These are phyloP conservation scores for Infundibulicybe gibba DNA, from an alignment of 768 basidiomycete species.

Conservation along the genomic window DNA sequence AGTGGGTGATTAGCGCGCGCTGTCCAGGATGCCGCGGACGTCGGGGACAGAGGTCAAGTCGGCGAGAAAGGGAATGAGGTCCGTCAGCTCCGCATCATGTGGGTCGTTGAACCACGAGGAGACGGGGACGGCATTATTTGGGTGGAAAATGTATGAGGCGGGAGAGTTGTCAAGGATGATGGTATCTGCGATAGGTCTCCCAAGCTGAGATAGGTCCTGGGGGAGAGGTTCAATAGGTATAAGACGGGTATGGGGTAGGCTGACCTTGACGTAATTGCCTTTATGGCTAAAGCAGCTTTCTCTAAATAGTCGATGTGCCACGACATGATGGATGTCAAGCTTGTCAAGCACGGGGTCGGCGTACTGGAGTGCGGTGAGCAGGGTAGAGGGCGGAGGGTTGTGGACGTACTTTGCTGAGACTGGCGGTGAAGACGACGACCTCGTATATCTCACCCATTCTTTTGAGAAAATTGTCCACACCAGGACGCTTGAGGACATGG, in stretches of 20 bases:
- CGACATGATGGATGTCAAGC: slow-evolving; percentile 87
- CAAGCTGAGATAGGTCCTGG: slow-evolving; percentile 94
- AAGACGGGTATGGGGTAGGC: slow-evolving; percentile 7
- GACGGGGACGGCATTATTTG: slow-evolving; percentile 97
- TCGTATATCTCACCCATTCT: slow-evolving; percentile 99
- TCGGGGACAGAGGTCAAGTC: slow-evolving; percentile 85
- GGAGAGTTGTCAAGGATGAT: slow-evolving; percentile 99
- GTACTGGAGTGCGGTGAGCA: slow-evolving; percentile 52
- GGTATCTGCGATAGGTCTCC: slow-evolving; percentile 87
- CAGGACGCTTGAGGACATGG: slow-evolving; percentile 97
- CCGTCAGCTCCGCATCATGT: slow-evolving; percentile 95
- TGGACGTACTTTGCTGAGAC: slow-evolving; percentile 82
- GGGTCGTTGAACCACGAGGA: slow-evolving; percentile 99
- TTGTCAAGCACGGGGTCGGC: slow-evolving; percentile 98
- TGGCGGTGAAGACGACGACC: slow-evolving; percentile 96
- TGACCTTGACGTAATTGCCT: slow-evolving; percentile 98
- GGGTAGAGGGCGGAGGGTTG: neutral
- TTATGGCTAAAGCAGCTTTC: slow-evolving; percentile 99
- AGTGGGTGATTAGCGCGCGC: slow-evolving; percentile 49
- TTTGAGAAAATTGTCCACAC: slow-evolving; percentile 94
- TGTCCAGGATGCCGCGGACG: slow-evolving; percentile 87
- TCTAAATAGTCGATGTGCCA: slow-evolving; percentile 90
- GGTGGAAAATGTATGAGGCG: slow-evolving; percentile 98
- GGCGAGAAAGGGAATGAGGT: slow-evolving; percentile 89
- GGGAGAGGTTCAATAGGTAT: neutral